A percentile compares a stretch with the other conserved stretches of the same genome.
Conservation (phyloP, 2,329 filamentous ascomycete genomes). For the Fonsecaea monophora region DNA sequence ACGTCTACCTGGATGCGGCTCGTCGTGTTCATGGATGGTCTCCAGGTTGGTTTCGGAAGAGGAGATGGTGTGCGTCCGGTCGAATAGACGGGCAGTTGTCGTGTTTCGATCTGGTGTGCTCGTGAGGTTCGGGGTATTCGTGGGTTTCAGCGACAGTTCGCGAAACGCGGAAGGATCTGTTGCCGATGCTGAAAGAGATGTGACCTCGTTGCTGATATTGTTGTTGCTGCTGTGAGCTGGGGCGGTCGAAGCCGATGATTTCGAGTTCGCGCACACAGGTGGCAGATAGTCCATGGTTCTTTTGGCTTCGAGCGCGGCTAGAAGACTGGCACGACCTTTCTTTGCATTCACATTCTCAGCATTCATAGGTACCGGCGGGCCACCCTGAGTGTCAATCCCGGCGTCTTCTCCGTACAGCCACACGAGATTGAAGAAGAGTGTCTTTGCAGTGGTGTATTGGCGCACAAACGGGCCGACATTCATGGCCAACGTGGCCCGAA, state of each 20-base stretch:
- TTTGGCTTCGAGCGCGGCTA: slow-evolving; percentile 25
- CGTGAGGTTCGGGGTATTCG: neutral
- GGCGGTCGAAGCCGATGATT: neutral
- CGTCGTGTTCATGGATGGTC: slow-evolving; percentile 31
- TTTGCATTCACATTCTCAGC: slow-evolving; percentile 12
- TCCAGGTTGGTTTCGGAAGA: slow-evolving; percentile 23
- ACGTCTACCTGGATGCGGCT: slow-evolving; percentile 26
- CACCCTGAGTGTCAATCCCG: slow-evolving; percentile 32
- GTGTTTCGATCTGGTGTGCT: neutral
- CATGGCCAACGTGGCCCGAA: slow-evolving; percentile 29
- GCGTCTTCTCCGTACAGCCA: slow-evolving; percentile 35
- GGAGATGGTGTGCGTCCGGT: slow-evolving; percentile 11
- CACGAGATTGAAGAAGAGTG: slow-evolving; percentile 31
- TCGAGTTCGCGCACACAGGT: slow-evolving; percentile 4
- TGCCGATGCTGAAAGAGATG: neutral
- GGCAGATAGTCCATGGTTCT: slow-evolving; percentile 14
- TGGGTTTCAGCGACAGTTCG: neutral
- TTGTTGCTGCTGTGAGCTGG: neutral
- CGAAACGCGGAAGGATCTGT: neutral
- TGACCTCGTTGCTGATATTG: neutral
- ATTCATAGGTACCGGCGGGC: slow-evolving; percentile 20
- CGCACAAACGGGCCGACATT: slow-evolving; percentile 32
- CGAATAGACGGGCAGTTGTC: slow-evolving; percentile 14
- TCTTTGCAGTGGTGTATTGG: slow-evolving; percentile 30
- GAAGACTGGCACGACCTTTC: slow-evolving; percentile 20